phyloP scores from a whole-genome alignment of 1,139 yeast genomes.

The Debaryomycetaceae sp. region DNA sequence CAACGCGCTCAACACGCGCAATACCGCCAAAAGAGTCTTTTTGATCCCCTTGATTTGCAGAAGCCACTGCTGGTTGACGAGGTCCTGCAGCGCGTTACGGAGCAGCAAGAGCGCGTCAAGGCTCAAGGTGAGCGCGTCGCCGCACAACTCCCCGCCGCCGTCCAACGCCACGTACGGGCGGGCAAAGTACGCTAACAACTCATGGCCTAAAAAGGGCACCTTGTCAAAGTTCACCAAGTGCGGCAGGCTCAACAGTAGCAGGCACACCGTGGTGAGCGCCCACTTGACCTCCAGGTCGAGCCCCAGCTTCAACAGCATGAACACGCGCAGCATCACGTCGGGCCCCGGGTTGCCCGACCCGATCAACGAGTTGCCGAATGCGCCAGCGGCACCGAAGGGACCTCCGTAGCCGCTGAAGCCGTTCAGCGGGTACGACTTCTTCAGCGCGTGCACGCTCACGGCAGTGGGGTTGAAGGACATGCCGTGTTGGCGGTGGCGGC shows the following conservation, averaged over 20 bases:
- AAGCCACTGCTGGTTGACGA: conserved; percentile 74
- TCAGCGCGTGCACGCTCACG: conserved; percentile 1
- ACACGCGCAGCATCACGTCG: conserved; percentile 53
- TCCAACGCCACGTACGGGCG: conserved; percentile 19
- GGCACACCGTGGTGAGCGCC: conserved; percentile 59
- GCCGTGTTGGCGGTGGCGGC: too few species aligned
- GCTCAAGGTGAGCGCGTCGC: conserved; percentile 35
- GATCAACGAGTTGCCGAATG: conserved; percentile 14
- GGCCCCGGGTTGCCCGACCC: conserved; percentile 55
- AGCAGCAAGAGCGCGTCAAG: conserved; percentile 67
- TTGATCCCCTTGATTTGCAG: conserved; percentile 53
- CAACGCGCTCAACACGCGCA: conserved; percentile 44
- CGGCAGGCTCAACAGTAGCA: conserved; percentile 50
- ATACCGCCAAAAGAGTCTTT: conserved; percentile 41
- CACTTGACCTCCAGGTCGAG: conserved; percentile 59
- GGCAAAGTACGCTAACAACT: conserved; percentile 42
- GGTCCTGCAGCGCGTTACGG: conserved; percentile 79
- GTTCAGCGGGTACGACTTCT: conserved; percentile 1
- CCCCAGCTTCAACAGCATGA: conserved; percentile 60
- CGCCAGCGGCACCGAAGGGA: too few species aligned
- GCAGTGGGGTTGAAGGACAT: conserved; percentile 4
- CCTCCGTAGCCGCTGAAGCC: too few species aligned
- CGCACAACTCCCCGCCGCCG: conserved; percentile 11
- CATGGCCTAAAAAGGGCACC: conserved; percentile 45
- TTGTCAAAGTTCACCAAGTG: conserved; percentile 45